Evolutionary conservation across 2,329 filamentous ascomycete genomes (phyloP).

Genomic region (Tolypocladium guangdongense): DNA sequence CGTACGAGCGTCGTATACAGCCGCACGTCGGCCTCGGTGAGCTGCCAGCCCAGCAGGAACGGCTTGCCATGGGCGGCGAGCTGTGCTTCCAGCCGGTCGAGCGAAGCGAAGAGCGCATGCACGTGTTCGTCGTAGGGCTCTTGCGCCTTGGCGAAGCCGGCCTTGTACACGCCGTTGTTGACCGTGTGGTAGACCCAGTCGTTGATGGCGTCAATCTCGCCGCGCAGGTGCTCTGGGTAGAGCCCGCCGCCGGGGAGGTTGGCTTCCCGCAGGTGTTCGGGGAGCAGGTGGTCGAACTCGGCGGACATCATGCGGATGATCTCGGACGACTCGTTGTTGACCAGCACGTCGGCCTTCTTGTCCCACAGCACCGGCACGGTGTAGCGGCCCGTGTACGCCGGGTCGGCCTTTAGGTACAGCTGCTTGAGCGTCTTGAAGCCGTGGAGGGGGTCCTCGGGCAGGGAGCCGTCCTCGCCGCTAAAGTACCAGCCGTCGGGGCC

Average conservation of each 20-base stretch:
- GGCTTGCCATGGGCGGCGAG: slow-evolving; percentile 37
- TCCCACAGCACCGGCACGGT: slow-evolving; percentile 68
- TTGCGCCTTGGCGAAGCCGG: slow-evolving; percentile 57
- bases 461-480: slow-evolving; percentile 30
- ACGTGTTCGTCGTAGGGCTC: slow-evolving; percentile 54
- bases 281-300: slow-evolving; percentile 55
- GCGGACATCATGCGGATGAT: slow-evolving; percentile 77
- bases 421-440: slow-evolving; percentile 56
- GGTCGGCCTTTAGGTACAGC: slow-evolving; percentile 58
- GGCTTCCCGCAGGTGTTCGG: slow-evolving; percentile 38
- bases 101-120: slow-evolving; percentile 46
- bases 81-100: slow-evolving; percentile 49
- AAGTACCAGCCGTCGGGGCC: slow-evolving; percentile 44
- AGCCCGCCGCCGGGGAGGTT: slow-evolving; percentile 41
- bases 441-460: slow-evolving; percentile 50
- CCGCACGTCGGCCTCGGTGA: slow-evolving; percentile 61
- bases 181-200: slow-evolving; percentile 51
- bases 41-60: slow-evolving; percentile 50
- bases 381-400: slow-evolving; percentile 57
- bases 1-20: slow-evolving; percentile 55
- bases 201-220: slow-evolving; percentile 54
- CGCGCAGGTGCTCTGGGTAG: slow-evolving; percentile 40
- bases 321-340: slow-evolving; percentile 75
- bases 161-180: slow-evolving; percentile 40
- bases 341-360: slow-evolving; percentile 56